Percentiles rank a stretch among this genome's conserved stretches.
Evolutionary conservation across 1,284 basidiomycete species (phyloP).

Genomic region (Moniliophthora roreri): DNA sequence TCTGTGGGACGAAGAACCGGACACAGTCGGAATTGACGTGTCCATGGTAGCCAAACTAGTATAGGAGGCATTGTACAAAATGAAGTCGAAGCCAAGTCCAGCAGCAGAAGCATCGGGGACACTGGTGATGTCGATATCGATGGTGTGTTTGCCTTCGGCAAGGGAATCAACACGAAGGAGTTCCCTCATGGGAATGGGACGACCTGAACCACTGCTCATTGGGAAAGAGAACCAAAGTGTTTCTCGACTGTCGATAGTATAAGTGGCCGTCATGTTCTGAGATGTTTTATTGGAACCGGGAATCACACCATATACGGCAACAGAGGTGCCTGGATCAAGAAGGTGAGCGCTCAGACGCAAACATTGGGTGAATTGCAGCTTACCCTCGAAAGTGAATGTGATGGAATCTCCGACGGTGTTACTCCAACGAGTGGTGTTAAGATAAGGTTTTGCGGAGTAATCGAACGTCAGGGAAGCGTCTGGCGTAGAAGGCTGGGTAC

Average conservation of each 20-base stretch:
- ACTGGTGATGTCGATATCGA: slow-evolving; percentile 34
- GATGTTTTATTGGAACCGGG: slow-evolving; percentile 20
- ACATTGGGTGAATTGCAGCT: slow-evolving; percentile 5
- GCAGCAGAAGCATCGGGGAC: slow-evolving; percentile 31
- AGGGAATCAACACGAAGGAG: slow-evolving; percentile 32
- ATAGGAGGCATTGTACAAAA: slow-evolving; percentile 34
- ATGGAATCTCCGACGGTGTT: slow-evolving; percentile 33
- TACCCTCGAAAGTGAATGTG: slow-evolving; percentile 34
- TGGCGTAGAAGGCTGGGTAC: slow-evolving; percentile 16
- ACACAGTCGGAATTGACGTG: background rate
- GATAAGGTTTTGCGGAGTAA: slow-evolving; percentile 28
- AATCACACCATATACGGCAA: slow-evolving; percentile 34
- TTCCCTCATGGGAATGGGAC: slow-evolving; percentile 29
- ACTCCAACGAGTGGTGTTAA: slow-evolving; percentile 34
- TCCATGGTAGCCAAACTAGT: slow-evolving; percentile 18
- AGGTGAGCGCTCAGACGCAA: slow-evolving; percentile 8
- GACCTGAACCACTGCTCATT: slow-evolving; percentile 23
- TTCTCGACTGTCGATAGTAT: slow-evolving; percentile 30
- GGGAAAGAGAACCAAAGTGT: slow-evolving; percentile 24
- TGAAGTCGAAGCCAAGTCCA: slow-evolving; percentile 30
- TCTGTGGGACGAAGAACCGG: background rate
- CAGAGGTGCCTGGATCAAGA: slow-evolving; percentile 29
- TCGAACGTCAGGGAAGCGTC: slow-evolving; percentile 20
- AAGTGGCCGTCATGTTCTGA: slow-evolving; percentile 32
- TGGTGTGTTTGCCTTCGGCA: slow-evolving; percentile 30